phyloP scores from a whole-genome alignment of 768 basidiomycete genomes.

The Auriscalpium microsporum region DNA sequence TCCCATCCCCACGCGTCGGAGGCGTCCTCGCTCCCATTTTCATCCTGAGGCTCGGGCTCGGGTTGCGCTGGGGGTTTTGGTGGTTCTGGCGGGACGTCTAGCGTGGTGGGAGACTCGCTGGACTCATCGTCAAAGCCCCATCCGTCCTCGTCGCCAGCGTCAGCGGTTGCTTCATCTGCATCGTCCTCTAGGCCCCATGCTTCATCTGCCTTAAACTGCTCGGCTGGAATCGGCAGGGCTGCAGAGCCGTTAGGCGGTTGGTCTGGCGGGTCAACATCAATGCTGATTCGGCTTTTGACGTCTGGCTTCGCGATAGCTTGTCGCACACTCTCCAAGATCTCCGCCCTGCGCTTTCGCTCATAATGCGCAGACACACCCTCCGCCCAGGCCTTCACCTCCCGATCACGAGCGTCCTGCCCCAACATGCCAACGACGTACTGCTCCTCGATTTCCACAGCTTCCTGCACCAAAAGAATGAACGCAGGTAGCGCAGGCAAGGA shows the following conservation, averaged over 20 bases:
- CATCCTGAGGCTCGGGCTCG: slow-evolving; percentile 17
- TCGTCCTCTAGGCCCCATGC: slow-evolving; percentile 42
- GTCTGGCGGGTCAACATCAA: slow-evolving; percentile 9
- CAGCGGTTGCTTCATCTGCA: slow-evolving; percentile 14
- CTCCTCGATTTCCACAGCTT: slow-evolving; percentile 63
- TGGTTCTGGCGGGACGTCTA: slow-evolving; percentile 1
- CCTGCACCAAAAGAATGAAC: slow-evolving; percentile 49
- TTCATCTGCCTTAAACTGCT: slow-evolving; percentile 23
- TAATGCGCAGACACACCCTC: slow-evolving; percentile 65
- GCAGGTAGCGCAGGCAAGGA: slow-evolving; percentile 48
- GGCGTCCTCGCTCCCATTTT: slow-evolving; percentile 26
- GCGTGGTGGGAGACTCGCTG: slow-evolving; percentile 37
- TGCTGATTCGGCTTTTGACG: slow-evolving; percentile 31
- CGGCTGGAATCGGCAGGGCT: slow-evolving; percentile 10
- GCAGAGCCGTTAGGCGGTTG: not conserved
- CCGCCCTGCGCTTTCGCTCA: slow-evolving; percentile 62
- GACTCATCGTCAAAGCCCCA: slow-evolving; percentile 35
- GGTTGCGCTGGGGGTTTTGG: not conserved
- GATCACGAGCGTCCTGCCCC: slow-evolving; percentile 38
- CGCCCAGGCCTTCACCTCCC: slow-evolving; percentile 59
- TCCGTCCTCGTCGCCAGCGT: slow-evolving; percentile 21
- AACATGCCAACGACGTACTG: slow-evolving; percentile 42
- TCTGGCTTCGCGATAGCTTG: slow-evolving; percentile 39
- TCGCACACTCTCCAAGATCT: slow-evolving; percentile 58
- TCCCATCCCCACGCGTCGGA: slow-evolving; percentile 76